A percentile compares a stretch with the other conserved stretches of the same genome.
Evolutionary conservation across 208 protist genomes (phyloP).

Genomic region (Crithidia bombi): DNA sequence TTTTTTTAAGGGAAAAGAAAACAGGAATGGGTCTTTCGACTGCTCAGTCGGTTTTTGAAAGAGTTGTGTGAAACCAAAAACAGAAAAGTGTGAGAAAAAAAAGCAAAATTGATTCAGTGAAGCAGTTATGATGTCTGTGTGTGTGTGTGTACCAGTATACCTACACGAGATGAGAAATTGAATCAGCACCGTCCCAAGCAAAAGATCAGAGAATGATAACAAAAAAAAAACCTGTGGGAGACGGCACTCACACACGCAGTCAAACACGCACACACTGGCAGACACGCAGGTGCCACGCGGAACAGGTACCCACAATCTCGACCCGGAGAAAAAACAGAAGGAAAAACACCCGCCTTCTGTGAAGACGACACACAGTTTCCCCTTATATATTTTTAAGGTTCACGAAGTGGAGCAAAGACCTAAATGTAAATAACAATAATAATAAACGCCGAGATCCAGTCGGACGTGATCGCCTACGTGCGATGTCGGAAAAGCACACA

Average conservation of each 20-base stretch:
- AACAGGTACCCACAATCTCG: no score
- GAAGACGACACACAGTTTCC: no score
- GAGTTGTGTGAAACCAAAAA: slow-evolving; percentile 6
- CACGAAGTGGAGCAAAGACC: no score
- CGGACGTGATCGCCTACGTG: no score
- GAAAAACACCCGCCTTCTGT: neutral
- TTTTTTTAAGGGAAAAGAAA: neutral
- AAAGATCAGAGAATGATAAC: neutral
- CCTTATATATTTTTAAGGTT: no score
- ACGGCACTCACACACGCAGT: no score
- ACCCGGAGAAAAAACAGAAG: neutral
- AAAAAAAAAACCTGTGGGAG: no score
- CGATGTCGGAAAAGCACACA: neutral
- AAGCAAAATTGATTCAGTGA: neutral
- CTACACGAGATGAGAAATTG: neutral
- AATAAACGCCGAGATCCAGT: no score
- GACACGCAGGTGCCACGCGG: no score
- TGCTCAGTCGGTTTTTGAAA: neutral
- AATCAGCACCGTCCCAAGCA: neutral
- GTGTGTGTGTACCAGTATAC: no score
- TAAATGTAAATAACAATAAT: neutral
- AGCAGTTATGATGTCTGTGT: neutral
- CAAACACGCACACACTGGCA: no score
- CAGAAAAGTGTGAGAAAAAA: slow-evolving; percentile 5
- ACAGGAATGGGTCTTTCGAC: no score